These are phyloP conservation scores for Acmispon strigosus DNA, from an alignment of 306 rosid genomes.

Conservation along the genomic window DNA sequence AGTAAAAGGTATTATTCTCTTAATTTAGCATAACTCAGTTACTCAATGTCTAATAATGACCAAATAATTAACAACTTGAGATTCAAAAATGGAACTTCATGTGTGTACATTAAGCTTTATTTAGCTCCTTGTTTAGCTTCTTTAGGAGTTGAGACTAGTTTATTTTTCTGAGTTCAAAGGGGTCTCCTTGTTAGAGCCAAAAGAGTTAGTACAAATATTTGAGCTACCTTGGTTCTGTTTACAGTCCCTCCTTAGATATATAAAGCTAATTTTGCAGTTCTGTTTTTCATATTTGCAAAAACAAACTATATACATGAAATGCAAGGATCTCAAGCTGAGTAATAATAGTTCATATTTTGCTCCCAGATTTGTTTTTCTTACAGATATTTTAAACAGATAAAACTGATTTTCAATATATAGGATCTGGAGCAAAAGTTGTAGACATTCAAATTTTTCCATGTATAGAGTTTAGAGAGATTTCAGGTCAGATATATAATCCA, in stretches of 20 bases:
- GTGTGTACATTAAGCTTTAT: neutral
- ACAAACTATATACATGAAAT: neutral
- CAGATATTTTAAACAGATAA: neutral
- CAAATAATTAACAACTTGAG: neutral
- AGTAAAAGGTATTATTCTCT: constrained; percentile 29
- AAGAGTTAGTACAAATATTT: constrained; percentile 25
- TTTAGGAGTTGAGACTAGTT: neutral
- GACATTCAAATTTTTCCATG: constrained; percentile 15
- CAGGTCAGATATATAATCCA: neutral
- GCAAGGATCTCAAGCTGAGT: neutral
- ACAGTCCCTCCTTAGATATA: constrained; percentile 9
- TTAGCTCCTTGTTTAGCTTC: neutral
- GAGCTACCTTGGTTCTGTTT: constrained; percentile 10
- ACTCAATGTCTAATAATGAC: neutral
- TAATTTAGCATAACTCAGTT: constrained; percentile 25
- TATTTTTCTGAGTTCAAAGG: constrained; percentile 15
- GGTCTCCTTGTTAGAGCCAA: constrained; percentile 22
- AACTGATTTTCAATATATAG: constrained; percentile 8
- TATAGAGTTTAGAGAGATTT: neutral
- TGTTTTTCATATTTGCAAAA: neutral
- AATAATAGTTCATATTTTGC: neutral
- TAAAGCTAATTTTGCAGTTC: constrained; percentile 3
- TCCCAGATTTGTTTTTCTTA: constrained; percentile 4
- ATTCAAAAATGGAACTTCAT: neutral
- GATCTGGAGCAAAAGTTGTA: constrained; percentile 14